Conservation (phyloP, 495 filamentous ascomycete genomes). For the Aspergillus biplanus region DNA sequence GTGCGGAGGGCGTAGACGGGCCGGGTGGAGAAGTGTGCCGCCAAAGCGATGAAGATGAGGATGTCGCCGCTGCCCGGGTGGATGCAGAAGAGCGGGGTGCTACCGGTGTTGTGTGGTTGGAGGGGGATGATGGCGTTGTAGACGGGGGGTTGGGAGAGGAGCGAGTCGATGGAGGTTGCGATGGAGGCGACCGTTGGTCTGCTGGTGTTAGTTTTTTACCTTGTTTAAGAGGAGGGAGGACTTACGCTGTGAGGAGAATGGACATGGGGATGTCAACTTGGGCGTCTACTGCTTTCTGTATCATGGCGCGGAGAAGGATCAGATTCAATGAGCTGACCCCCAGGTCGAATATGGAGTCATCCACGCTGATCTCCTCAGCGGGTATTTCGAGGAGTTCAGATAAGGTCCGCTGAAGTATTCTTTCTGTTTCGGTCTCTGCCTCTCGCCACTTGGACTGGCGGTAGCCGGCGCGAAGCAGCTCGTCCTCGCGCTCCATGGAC, state of each 20-base stretch:
- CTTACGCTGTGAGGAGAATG: slow-evolving; percentile 10
- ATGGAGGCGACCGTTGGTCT: slow-evolving; percentile 33
- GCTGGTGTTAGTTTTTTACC: slow-evolving; percentile 5
- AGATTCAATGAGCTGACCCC: slow-evolving; percentile 49
- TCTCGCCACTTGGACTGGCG: background rate
- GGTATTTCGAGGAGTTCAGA: slow-evolving; percentile 24
- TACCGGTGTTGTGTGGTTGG: slow-evolving; percentile 38
- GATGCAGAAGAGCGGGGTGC: slow-evolving; percentile 51
- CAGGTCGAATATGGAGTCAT: slow-evolving; percentile 39
- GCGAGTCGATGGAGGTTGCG: slow-evolving; percentile 31
- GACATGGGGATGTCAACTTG: slow-evolving; percentile 20
- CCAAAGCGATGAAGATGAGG: slow-evolving; percentile 54
- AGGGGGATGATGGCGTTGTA: slow-evolving; percentile 55
- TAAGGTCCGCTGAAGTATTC: slow-evolving; percentile 23
- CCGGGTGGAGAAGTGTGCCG: slow-evolving; percentile 42
- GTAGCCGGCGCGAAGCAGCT: background rate
- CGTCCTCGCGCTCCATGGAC: slow-evolving; percentile 3
- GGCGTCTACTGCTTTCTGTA: slow-evolving; percentile 12
- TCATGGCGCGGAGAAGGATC: slow-evolving; percentile 17
- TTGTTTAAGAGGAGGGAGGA: background rate
- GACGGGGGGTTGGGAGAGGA: slow-evolving; percentile 9
- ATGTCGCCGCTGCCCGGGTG: slow-evolving; percentile 59
- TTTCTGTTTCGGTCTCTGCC: slow-evolving; percentile 17
- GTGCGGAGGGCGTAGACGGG: background rate
- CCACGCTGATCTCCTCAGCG: slow-evolving; percentile 27